Base-by-base conservation (phyloP, 2,329 filamentous ascomycete species). In the Stagonosporopsis rhizophila region DNA sequence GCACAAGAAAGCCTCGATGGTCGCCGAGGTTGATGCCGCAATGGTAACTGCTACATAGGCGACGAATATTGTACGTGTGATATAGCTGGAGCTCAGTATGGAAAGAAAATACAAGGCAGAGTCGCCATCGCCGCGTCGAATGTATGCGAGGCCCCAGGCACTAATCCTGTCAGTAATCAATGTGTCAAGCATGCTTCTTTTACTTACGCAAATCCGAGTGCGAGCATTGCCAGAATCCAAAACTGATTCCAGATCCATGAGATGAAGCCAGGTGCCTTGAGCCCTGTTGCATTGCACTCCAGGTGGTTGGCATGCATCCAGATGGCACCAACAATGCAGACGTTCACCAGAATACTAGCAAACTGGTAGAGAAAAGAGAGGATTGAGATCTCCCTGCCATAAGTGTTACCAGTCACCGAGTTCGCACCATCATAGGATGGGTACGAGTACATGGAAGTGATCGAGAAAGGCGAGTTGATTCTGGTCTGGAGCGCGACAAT, bases 241-340 rank as follows among this genome's bases (percentile, higher is more conserved):
- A 61, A 59, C 6, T 39, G 39, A 25, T 65, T 65, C 58, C 51
- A 48, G 7, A 59, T 30, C 53, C 59, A 52, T 14, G 58, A 63
- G 2, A 63, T 14, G 11, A 63, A 41, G 12, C 62, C 62, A 20
- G 62, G 62, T 35, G 58, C 58, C 14, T 44, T 55, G 8, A 65
- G 54, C 0, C 60, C 53, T 3, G 62, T 61, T 2, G 47, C 58
- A 17, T 65, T 65, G 39, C 56, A 59, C 20, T 65, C 58, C 1
- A 65, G n/a, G 32, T 65, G 58, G 48, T 65, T 65, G 41, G 62
- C 58, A 4, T 58, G 46, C 40, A 65, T 61, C 62, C 62, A 65
- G 34, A 65, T 65, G 3, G 60, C 62, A 23, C 62, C 62, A 14
- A 81, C 58, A 6, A 65, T 63, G 51, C 44, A 46, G 2, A 62